Evolutionary conservation across 805 yeast genomes (phyloP).

Genomic region (Saccharomyces mikatae): DNA sequence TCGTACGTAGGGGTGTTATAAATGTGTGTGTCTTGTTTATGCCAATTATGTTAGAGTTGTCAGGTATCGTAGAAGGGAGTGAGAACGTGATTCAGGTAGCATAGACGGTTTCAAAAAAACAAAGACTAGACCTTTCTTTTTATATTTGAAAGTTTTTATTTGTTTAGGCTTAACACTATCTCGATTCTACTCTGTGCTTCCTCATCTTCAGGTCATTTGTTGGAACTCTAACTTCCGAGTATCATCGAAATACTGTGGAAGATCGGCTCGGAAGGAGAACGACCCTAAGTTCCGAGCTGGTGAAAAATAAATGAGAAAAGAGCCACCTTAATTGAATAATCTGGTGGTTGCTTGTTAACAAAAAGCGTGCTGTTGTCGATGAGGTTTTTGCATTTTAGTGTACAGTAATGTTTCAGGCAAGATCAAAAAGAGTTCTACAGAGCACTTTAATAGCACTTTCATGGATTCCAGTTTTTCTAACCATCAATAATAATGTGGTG

Average conservation of each 20-base stretch:
- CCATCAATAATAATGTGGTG: conserved; percentile 60
- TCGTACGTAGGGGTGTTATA: background rate
- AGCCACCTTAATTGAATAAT: background rate
- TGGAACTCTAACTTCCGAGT: background rate
- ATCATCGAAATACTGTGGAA: background rate
- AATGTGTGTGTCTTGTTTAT: background rate
- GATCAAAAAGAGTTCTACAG: conserved; percentile 8
- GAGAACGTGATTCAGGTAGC: background rate
- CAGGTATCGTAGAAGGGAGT: background rate
- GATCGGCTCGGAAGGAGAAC: background rate
- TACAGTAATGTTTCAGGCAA: background rate
- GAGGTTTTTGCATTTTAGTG: background rate
- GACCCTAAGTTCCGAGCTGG: background rate
- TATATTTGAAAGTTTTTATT: background rate
- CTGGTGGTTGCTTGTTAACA: background rate
- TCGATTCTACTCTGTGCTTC: background rate
- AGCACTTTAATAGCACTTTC: conserved; percentile 36
- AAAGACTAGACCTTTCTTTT: background rate
- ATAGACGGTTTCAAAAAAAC: background rate
- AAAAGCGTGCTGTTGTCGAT: background rate
- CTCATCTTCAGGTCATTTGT: background rate
- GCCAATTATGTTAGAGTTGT: background rate
- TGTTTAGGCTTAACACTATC: background rate
- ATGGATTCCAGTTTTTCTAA: conserved; percentile 77
- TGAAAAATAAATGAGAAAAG: background rate